Evolutionary conservation across 1,284 basidiomycete genomes (phyloP).

Genomic region (Vanrija humicola): DNA sequence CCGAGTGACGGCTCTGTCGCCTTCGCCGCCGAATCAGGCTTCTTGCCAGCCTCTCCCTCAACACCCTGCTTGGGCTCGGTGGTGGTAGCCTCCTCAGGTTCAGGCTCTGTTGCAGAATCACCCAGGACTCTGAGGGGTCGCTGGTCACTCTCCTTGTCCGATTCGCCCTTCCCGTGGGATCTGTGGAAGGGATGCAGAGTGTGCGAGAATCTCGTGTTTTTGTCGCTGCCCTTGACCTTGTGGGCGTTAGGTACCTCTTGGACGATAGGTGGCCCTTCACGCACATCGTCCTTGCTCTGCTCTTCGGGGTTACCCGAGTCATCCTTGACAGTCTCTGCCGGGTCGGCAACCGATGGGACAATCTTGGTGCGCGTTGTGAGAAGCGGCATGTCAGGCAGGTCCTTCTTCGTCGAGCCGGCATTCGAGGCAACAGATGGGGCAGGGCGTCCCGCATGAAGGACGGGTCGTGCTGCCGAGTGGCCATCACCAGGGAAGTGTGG

Average conservation of each 20-base stretch:
- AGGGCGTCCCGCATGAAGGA: no score
- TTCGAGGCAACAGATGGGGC: no score
- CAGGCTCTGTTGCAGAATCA: no score
- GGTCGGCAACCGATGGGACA: not conserved
- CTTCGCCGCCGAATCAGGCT: not conserved
- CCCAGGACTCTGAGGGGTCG: not conserved
- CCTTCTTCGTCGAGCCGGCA: no score
- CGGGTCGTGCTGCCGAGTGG: not conserved
- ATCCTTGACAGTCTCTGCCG: not conserved
- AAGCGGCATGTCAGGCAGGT: no score
- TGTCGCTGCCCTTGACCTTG: conserved; percentile 12
- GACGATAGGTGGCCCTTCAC: conserved; percentile 17
- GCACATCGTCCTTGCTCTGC: not conserved
- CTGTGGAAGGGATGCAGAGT: conserved; percentile 12
- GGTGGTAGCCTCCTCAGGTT: no score
- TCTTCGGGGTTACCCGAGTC: not conserved
- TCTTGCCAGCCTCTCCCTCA: no score
- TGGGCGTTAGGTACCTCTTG: not conserved
- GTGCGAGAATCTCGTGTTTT: conserved; percentile 31
- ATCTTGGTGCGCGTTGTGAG: no score
- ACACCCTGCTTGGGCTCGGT: no score
- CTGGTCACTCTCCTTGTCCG: not conserved
- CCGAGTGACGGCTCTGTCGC: not conserved
- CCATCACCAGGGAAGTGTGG: not conserved
- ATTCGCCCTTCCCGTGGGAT: no score